Conservation (phyloP, 73 alveolate genomes). For the Tetrahymena elliotti region DNA sequence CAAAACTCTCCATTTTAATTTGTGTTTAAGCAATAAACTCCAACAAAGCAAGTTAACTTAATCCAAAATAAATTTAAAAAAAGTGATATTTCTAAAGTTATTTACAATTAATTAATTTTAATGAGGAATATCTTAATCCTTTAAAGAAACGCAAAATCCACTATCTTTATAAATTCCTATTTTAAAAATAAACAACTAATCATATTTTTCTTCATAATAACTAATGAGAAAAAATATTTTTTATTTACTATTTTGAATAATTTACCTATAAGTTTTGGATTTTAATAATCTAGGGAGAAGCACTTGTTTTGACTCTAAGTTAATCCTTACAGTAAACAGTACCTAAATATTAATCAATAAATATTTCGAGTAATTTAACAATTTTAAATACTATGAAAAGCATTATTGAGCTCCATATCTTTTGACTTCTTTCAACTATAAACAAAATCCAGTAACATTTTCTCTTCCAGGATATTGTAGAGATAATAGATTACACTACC, state of each 20-base stretch:
- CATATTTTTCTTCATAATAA: neutral
- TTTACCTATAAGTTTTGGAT: neutral
- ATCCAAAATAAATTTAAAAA: neutral
- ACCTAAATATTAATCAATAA: neutral
- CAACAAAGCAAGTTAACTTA: neutral
- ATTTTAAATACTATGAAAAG: neutral
- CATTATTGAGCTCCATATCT: neutral
- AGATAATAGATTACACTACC: neutral
- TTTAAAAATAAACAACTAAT: neutral
- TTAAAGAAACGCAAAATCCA: neutral
- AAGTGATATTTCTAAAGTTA: neutral
- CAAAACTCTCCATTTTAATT: neutral
- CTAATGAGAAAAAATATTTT: neutral
- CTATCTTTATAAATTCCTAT: neutral
- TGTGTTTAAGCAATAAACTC: neutral
- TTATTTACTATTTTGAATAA: too few species aligned
- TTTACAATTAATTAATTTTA: neutral
- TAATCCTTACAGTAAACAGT: neutral
- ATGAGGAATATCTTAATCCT: neutral
- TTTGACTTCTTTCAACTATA: neutral
- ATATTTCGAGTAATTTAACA: neutral
- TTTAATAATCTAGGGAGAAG: neutral
- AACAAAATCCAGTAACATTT: neutral
- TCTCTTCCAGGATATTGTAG: neutral
- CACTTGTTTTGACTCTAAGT: neutral